These are phyloP conservation scores for Flaveria ramosissima DNA, from an alignment of 129 eudicot genomes.

Conservation along the genomic window DNA sequence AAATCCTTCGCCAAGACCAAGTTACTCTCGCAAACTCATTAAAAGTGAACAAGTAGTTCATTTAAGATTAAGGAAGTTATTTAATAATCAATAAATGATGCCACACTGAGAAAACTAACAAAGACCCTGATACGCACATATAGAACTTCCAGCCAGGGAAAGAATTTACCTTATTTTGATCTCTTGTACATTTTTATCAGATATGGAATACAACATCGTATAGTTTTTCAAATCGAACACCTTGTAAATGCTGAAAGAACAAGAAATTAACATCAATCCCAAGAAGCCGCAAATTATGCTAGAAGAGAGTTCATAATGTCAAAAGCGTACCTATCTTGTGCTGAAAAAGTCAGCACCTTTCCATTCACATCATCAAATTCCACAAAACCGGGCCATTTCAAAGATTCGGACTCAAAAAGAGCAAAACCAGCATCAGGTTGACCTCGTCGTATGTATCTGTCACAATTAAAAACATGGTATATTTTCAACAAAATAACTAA, in stretches of 20 bases:
- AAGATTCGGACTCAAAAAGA: slow-evolving; percentile 84
- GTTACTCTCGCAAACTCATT: no score
- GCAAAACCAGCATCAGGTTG: slow-evolving; percentile 90
- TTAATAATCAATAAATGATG: background rate
- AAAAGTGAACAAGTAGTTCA: no score
- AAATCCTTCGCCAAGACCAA: no score
- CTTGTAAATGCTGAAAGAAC: slow-evolving; percentile 72
- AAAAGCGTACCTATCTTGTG: slow-evolving; percentile 69
- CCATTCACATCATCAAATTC: slow-evolving; percentile 98
- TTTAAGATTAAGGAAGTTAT: no score
- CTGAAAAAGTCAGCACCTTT: slow-evolving; percentile 88
- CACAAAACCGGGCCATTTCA: slow-evolving; percentile 97
- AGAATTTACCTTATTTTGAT: slow-evolving; percentile 71
- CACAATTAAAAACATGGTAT: background rate
- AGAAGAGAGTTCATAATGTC: background rate
- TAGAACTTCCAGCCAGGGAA: background rate
- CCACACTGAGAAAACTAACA: background rate
- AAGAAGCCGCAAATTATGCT: slow-evolving; percentile 2
- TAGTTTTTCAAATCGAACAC: slow-evolving; percentile 92
- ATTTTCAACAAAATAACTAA: background rate
- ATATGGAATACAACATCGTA: slow-evolving; percentile 78
- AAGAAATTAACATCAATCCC: slow-evolving; percentile 11
- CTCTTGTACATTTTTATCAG: slow-evolving; percentile 82
- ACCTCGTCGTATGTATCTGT: slow-evolving; percentile 77
- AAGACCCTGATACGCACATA: background rate